Percentiles rank a stretch among this genome's conserved stretches.
Evolutionary conservation across 164 flowering plant genomes (phyloP).

Genomic region (Pachysandra terminalis): DNA sequence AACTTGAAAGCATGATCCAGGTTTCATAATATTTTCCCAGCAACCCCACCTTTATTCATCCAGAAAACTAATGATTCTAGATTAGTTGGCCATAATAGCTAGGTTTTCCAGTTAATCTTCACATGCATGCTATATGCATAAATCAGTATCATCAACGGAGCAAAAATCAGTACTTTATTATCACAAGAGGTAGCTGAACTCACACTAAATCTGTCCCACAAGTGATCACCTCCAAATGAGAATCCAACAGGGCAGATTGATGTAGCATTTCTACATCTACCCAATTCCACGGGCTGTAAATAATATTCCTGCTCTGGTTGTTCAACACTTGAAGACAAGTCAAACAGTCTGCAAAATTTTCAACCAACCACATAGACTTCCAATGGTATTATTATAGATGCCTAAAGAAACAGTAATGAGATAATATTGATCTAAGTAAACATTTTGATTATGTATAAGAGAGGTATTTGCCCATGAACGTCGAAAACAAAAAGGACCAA

Average conservation of each 20-base stretch:
- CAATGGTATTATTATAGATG: not conserved
- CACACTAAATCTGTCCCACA: constrained; percentile 95
- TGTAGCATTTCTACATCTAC: constrained; percentile 53
- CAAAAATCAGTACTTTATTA: not conserved
- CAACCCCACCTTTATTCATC: too few species aligned
- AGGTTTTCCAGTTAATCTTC: too few species aligned
- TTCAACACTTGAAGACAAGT: constrained; percentile 56
- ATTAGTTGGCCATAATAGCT: too few species aligned
- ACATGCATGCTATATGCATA: too few species aligned
- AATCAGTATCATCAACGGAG: not conserved
- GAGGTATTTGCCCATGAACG: too few species aligned
- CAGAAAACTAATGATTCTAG: too few species aligned
- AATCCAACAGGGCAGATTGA: constrained; percentile 81
- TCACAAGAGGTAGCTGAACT: constrained; percentile 25
- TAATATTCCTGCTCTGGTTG: constrained; percentile 89
- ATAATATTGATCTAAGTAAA: too few species aligned
- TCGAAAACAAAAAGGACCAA: too few species aligned
- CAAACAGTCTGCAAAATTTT: constrained; percentile 55
- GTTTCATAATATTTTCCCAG: not conserved
- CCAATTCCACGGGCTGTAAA: constrained; percentile 71
- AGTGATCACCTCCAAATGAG: constrained; percentile 81
- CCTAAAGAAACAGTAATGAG: not conserved
- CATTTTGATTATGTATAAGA: too few species aligned
- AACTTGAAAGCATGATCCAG: too few species aligned
- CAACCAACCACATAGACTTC: not conserved